Evolutionary conservation across 805 yeast species (phyloP).

Genomic region (Clavispora fructus): DNA sequence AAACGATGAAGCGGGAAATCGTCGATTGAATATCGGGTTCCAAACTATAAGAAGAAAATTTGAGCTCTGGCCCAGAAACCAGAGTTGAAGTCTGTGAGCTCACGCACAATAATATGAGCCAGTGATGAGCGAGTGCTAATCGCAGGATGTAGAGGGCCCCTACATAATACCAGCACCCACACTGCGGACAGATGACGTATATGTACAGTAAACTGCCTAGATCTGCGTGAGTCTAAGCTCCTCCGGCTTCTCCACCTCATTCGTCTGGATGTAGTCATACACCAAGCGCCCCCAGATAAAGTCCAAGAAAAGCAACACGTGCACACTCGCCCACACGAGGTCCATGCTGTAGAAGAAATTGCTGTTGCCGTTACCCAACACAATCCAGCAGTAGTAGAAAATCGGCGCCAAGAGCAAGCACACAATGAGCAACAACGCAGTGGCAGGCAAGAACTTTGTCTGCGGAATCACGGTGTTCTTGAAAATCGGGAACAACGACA

Average conservation of each 20-base stretch:
- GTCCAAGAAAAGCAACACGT: conserved; percentile 66
- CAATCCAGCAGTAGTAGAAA: conserved; percentile 92
- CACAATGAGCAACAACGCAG: conserved; percentile 43
- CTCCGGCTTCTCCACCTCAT: conserved; percentile 29
- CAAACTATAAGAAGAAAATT: too few relatives aligned
- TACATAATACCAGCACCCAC: too few relatives aligned
- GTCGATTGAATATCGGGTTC: too few relatives aligned
- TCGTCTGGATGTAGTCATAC: conserved; percentile 48
- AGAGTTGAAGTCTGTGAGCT: too few relatives aligned
- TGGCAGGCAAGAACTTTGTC: conserved; percentile 42
- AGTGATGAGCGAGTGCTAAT: too few relatives aligned
- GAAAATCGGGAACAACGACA: conserved; percentile 38
- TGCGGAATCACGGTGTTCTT: conserved; percentile 42
- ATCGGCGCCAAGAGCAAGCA: conserved; percentile 73
- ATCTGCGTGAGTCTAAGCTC: conserved; percentile 48
- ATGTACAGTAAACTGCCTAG: conserved; percentile 2
- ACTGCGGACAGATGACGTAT: too few relatives aligned
- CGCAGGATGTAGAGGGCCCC: too few relatives aligned
- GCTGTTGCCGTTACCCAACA: conserved; percentile 89
- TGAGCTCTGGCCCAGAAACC: too few relatives aligned
- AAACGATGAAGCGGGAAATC: too few relatives aligned
- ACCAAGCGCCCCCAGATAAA: conserved; percentile 76
- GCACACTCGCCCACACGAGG: conserved; percentile 67
- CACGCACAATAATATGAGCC: too few relatives aligned
- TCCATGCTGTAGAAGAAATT: conserved; percentile 95